Base-by-base conservation (phyloP, 2,329 filamentous ascomycete species). In the Botrytis tulipae region DNA sequence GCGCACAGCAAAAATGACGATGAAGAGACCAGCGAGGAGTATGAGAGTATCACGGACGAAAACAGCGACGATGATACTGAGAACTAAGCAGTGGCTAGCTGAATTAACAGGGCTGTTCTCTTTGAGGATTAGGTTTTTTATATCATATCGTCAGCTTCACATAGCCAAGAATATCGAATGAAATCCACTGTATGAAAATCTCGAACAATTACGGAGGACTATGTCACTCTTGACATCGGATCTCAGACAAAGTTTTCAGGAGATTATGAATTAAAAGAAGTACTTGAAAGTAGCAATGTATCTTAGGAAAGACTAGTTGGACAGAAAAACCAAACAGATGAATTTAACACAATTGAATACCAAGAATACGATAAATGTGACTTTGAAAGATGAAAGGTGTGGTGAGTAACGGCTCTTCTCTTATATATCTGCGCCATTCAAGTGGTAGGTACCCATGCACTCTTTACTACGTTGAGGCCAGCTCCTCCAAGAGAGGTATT, bases 41-140 rank as follows among this genome's bases (percentile, higher is more conserved):
- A 63, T 9, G 25, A 63, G 3, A 8, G 16, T 2, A 63, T 63
- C 9, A 18, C 18, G 7, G n/a, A 63, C 0, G 61, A 44, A 4
- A 44, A 62, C 16, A 62, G 60, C 16, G 60, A 42, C 1, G 25
- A 42, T 7, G 35, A 62, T 35, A 4, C 12, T 14, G 35, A 40
- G 12, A 1, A 61, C 0, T 60, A 9, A 57, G 1, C 3, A 57
- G n/a, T 6, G 25, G n/a, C n/a, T 16, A 29, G 25, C 57, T 35
- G 9, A 60, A 35, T 0, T 1, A 4, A 35, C 1, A 14, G 7
- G 32, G 18, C 9, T 35, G 35, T 35, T 35, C 35, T 25, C 18
- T 59, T 35, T 10, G 12, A 54, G 1, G 0, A 29, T 16, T 5
- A 3, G 1, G 8, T 29, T 29, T 1, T 1, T 18, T 0, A 22